These are phyloP conservation scores for Austroboletus eburneus DNA, from an alignment of 768 basidiomycete species.

Conservation along the genomic window DNA sequence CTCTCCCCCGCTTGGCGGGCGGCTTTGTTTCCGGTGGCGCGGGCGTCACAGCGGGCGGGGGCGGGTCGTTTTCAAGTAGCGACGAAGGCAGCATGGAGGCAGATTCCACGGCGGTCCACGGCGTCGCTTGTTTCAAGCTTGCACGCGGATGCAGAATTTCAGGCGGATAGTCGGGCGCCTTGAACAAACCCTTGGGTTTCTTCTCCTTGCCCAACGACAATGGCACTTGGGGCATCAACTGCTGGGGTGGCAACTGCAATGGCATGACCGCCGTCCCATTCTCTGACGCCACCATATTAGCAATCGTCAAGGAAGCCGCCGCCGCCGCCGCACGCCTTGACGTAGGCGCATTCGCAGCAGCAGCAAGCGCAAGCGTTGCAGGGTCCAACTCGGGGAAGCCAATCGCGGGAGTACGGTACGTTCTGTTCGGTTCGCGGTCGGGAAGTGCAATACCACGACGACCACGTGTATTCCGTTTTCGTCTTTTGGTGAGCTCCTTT, in stretches of 20 bases:
- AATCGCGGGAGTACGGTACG: slow-evolving; percentile 84
- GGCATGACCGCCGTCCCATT: slow-evolving; percentile 63
- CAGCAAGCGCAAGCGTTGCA: slow-evolving; percentile 61
- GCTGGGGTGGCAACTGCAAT: slow-evolving; percentile 41
- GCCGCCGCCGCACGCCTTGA: slow-evolving; percentile 83
- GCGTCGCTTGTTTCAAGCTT: slow-evolving; percentile 52
- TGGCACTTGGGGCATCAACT: slow-evolving; percentile 27
- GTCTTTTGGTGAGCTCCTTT: slow-evolving; percentile 82
- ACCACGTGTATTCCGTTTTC: slow-evolving; percentile 81
- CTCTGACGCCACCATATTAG: slow-evolving; percentile 89
- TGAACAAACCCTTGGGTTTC: slow-evolving; percentile 69
- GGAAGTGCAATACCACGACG: slow-evolving; percentile 79
- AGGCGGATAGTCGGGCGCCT: slow-evolving; percentile 56
- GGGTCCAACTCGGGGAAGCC: slow-evolving; percentile 79
- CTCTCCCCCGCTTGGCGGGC: slow-evolving; percentile 61
- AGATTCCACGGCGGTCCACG: slow-evolving; percentile 65
- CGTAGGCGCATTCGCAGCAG: slow-evolving; percentile 61
- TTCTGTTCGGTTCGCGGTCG: slow-evolving; percentile 89
- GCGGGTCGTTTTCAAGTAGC: slow-evolving; percentile 60
- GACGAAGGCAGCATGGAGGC: slow-evolving; percentile 46
- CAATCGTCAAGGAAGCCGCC: slow-evolving; percentile 78
- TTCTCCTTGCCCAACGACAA: slow-evolving; percentile 54
- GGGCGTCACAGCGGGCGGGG: slow-evolving; percentile 30
- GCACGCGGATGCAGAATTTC: slow-evolving; percentile 60
- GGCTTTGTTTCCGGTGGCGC: slow-evolving; percentile 46